A percentile compares a stretch with the other conserved stretches of the same genome.
Evolutionary conservation across 768 basidiomycete species (phyloP).

Genomic region (Psilocybe tampanensis): DNA sequence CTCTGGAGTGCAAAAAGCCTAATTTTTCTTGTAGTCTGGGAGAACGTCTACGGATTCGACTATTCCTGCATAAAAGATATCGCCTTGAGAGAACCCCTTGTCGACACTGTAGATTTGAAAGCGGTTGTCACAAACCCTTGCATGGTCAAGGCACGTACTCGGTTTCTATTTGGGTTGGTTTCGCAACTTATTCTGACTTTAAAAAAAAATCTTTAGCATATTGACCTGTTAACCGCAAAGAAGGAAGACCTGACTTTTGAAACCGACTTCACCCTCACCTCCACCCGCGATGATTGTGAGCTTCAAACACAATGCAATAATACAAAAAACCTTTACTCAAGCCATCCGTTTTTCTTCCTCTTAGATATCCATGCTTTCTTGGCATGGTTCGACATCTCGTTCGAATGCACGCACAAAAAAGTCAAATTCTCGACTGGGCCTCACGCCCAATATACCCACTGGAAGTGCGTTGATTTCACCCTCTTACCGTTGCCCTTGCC

Average conservation of each 20-base stretch:
- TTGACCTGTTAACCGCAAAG: slow-evolving; percentile 87
- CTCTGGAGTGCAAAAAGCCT: slow-evolving; percentile 1
- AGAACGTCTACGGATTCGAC: slow-evolving; percentile 99
- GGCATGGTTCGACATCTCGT: slow-evolving; percentile 98
- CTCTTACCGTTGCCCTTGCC: too few species aligned
- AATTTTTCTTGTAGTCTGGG: slow-evolving; percentile 79
- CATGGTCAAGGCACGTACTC: slow-evolving; percentile 69
- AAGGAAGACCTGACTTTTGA: slow-evolving; percentile 94
- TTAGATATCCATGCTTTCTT: slow-evolving; percentile 96
- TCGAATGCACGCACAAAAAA: slow-evolving; percentile 95
- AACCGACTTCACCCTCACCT: slow-evolving; percentile 75
- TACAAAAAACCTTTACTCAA: background rate
- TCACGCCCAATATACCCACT: slow-evolving; percentile 94
- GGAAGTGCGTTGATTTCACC: slow-evolving; percentile 70
- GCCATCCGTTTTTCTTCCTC: background rate
- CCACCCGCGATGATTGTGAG: slow-evolving; percentile 91
- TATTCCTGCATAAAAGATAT: slow-evolving; percentile 99
- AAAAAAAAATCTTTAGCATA: slow-evolving; percentile 53
- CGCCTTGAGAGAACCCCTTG: slow-evolving; percentile 92
- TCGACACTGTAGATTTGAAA: slow-evolving; percentile 98
- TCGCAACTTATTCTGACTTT: background rate
- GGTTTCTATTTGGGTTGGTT: too few species aligned
- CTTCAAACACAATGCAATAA: slow-evolving; percentile 18
- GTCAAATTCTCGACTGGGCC: slow-evolving; percentile 97
- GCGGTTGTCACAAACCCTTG: slow-evolving; percentile 93